These are phyloP conservation scores for Caryocar brasiliense DNA, from an alignment of 441 rosid genomes.

Conservation along the genomic window DNA sequence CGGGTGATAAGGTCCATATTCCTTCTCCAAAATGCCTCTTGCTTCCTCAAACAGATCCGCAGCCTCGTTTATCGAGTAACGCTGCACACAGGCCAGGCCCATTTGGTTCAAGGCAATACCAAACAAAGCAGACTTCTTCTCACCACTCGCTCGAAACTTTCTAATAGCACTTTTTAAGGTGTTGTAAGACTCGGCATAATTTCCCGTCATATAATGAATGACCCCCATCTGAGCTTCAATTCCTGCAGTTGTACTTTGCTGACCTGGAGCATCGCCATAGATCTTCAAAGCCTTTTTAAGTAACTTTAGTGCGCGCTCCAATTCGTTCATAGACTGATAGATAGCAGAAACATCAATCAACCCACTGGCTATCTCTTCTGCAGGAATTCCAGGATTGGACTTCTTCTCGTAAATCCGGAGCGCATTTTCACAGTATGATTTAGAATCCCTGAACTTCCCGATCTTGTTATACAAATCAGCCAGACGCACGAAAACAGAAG, in stretches of 20 bases:
- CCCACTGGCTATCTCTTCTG: constrained; percentile 74
- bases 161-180: constrained; percentile 54
- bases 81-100: constrained; percentile 85
- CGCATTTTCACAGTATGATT: constrained; percentile 78
- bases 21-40: constrained; percentile 60
- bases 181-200: constrained; percentile 53
- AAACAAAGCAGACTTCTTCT: constrained; percentile 67
- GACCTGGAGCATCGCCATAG: constrained; percentile 54
- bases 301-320: constrained; percentile 56
- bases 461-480: constrained; percentile 76
- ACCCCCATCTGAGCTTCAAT: constrained; percentile 92
- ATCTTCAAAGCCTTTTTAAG: constrained; percentile 56
- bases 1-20: constrained; percentile 78
- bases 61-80: constrained; percentile 59
- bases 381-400: constrained; percentile 48
- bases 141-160: constrained; percentile 67
- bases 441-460: constrained; percentile 71
- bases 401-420: constrained; percentile 56
- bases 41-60: constrained; percentile 84
- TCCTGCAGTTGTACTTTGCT: constrained; percentile 74
- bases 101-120: constrained; percentile 81
- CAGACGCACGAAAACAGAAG: constrained; percentile 64
- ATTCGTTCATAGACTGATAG: constrained; percentile 73
- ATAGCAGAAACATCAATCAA: constrained; percentile 77
- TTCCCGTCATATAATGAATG: constrained; percentile 73